Percentiles rank a stretch among this genome's conserved stretches.
These are phyloP conservation scores for Colletotrichum gigasporum DNA, from an alignment of 2,329 filamentous ascomycete genomes.

Conservation along the genomic window DNA sequence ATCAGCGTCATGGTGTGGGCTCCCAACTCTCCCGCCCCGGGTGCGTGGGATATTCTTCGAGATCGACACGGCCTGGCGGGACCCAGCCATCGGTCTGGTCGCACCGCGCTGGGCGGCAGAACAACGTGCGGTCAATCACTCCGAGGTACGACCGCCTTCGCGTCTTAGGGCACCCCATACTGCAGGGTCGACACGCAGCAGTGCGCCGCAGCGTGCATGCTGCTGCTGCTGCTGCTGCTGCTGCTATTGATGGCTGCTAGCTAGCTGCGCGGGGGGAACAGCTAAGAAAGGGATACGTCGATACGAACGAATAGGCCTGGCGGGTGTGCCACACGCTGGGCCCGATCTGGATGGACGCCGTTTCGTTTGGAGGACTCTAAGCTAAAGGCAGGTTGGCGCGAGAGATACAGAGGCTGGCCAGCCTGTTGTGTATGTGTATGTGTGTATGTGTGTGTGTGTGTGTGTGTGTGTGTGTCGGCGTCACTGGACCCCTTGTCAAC, in stretches of 20 bases:
- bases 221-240: too few species aligned
- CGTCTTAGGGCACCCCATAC: conserved; percentile 17
- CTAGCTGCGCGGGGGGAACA: neutral
- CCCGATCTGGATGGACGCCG: conserved; percentile 28
- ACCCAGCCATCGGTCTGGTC: neutral
- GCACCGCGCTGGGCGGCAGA: too few species aligned
- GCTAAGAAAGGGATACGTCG: conserved; percentile 4
- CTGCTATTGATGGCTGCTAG: too few species aligned
- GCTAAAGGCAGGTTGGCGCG: neutral
- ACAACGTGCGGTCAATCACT: conserved; percentile 39
- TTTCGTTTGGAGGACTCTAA: conserved; percentile 22
- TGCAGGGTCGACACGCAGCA: conserved; percentile 20
- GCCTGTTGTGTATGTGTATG: too few species aligned
- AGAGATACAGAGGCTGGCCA: neutral
- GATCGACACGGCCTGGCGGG: conserved; percentile 18
- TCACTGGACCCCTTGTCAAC: conserved; percentile 8
- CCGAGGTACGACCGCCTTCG: conserved; percentile 43
- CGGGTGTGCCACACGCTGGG: conserved; percentile 16
- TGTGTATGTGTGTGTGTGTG: too few species aligned
- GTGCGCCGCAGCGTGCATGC: conserved; percentile 3
- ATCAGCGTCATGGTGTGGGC: conserved; percentile 25
- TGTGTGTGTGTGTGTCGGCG: too few species aligned
- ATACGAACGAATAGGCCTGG: conserved; percentile 16
- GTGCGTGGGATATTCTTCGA: conserved; percentile 27
- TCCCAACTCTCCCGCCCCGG: conserved; percentile 22